Percentiles rank a stretch among this genome's conserved stretches.
Conservation (phyloP, 169 alveolate genomes). For the Plasmodium adleri region DNA sequence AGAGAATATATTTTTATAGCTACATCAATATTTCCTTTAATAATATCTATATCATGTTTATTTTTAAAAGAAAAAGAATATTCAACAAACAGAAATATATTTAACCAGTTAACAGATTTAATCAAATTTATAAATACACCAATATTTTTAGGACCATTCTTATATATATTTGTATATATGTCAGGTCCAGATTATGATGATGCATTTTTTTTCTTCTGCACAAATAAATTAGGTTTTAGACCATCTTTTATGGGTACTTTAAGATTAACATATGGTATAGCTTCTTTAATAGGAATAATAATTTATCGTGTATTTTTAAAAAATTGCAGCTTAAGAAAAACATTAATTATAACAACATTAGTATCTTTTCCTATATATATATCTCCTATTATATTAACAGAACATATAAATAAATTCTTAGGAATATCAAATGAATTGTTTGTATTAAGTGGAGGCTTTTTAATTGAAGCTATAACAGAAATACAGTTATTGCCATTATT, state of each 20-base stretch:
- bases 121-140: slow-evolving; percentile 88
- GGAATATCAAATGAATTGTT: slow-evolving; percentile 93
- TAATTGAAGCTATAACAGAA: slow-evolving; percentile 94
- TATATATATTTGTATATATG: slow-evolving; percentile 90
- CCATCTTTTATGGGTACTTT: slow-evolving; percentile 96
- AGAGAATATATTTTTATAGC: slow-evolving; percentile 90
- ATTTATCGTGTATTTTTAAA: slow-evolving; percentile 90
- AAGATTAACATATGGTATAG: slow-evolving; percentile 93
- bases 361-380: slow-evolving; percentile 87
- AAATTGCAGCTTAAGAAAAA: slow-evolving; percentile 89
- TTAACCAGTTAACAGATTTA: slow-evolving; percentile 85
- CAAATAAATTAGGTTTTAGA: slow-evolving; percentile 92
- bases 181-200: slow-evolving; percentile 94
- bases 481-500: slow-evolving; percentile 94
- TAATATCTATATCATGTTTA: slow-evolving; percentile 87
- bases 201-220: slow-evolving; percentile 95
- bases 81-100: slow-evolving; percentile 79
- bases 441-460: slow-evolving; percentile 92
- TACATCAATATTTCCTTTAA: slow-evolving; percentile 92
- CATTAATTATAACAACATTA: slow-evolving; percentile 92
- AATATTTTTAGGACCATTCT: slow-evolving; percentile 91
- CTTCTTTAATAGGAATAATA: slow-evolving; percentile 93
- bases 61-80: slow-evolving; percentile 88
- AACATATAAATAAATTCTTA: slow-evolving; percentile 87
- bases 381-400: slow-evolving; percentile 90